Percentiles rank a stretch among this genome's conserved stretches.
These are phyloP conservation scores for Calocybe indica DNA, from an alignment of 768 basidiomycete species.

Conservation along the genomic window DNA sequence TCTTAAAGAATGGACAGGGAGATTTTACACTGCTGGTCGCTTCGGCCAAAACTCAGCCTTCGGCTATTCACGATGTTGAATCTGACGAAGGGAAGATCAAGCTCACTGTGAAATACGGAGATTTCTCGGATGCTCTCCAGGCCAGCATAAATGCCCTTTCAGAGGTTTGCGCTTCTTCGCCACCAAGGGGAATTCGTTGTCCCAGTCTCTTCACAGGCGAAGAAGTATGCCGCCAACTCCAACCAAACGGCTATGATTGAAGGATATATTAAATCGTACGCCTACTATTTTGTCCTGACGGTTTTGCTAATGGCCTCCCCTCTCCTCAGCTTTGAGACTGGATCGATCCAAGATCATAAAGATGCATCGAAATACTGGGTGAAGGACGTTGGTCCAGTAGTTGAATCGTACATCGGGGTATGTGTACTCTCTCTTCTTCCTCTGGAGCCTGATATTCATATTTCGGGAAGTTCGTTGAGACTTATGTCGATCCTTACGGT, in stretches of 20 bases:
- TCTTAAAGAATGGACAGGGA: slow-evolving; percentile 58
- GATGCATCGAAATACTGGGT: slow-evolving; percentile 79
- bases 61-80: slow-evolving; percentile 40
- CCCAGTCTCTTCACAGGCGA: slow-evolving; percentile 42
- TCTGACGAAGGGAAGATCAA: slow-evolving; percentile 35
- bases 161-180: slow-evolving; percentile 36
- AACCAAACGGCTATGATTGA: slow-evolving; percentile 71
- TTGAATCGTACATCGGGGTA: slow-evolving; percentile 81
- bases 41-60: slow-evolving; percentile 44
- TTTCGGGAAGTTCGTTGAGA: slow-evolving; percentile 58
- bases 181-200: background rate
- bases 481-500: slow-evolving; percentile 85
- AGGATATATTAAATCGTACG: slow-evolving; percentile 73
- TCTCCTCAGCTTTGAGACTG: slow-evolving; percentile 58
- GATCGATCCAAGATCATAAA: slow-evolving; percentile 76
- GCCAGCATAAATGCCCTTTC: slow-evolving; percentile 50
- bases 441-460: background rate
- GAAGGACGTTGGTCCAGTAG: slow-evolving; percentile 79
- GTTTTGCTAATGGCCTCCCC: background rate
- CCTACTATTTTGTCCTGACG: background rate
- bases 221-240: slow-evolving; percentile 67
- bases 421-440: slow-evolving; percentile 14
- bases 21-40: slow-evolving; percentile 74
- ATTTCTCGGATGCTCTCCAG: slow-evolving; percentile 54
- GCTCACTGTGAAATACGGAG: slow-evolving; percentile 69